Evolutionary conservation across 805 yeast genomes (phyloP), one percentile per base, ranked within the genome.

Genomic region (Teunomyces tritomae): DNA sequence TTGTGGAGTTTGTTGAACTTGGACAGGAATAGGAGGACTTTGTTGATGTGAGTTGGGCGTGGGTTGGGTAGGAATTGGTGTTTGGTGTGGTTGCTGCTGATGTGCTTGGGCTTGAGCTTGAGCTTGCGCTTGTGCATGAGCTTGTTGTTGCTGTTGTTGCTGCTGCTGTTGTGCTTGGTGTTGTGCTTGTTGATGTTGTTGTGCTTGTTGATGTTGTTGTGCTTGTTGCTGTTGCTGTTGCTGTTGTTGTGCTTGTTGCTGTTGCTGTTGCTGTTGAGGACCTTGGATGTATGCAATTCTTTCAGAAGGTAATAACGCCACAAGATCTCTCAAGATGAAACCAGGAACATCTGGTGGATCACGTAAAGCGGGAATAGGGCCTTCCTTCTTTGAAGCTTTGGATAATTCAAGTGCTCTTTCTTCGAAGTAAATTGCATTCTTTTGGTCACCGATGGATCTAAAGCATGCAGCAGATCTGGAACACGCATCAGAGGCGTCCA

Each of bases 401-500:
- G 67, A 63, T 46, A 80, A 62, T 4, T 65, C 60, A 36, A 70
- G 70, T 0, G 81, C 72, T 46, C 80, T 62, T 47, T 69, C 68
- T 46, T 76, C 82, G 44, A 74, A 67, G 48, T 63, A 69, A 3
- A 58, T 49, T 3, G 79, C 77, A 26, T 70, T 60, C 45, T 73
- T 69, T 3, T 58, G 37, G 50, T 78, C 80, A 14, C 78, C 78
- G 27, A 78, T 73, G 3, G 71, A 64, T 50, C 73, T 69, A 57
- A 73, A 79, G 55, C 82, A 79, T 13, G 67, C 57, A 1, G 81
- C 75, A 1, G 85, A 78, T 39, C 84, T 63, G 8, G 63, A 48
- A 50, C 83, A 78, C 4, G 86, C 85, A 59, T 80, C 85, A 0
- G 82, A 74, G 0, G 85, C 85, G 59, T 82, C 86, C 50, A 68